Percentiles rank a stretch among this genome's conserved stretches.
phyloP scores from a whole-genome alignment of 2,329 filamentous ascomycete genomes.

The Fusarium albidum region DNA sequence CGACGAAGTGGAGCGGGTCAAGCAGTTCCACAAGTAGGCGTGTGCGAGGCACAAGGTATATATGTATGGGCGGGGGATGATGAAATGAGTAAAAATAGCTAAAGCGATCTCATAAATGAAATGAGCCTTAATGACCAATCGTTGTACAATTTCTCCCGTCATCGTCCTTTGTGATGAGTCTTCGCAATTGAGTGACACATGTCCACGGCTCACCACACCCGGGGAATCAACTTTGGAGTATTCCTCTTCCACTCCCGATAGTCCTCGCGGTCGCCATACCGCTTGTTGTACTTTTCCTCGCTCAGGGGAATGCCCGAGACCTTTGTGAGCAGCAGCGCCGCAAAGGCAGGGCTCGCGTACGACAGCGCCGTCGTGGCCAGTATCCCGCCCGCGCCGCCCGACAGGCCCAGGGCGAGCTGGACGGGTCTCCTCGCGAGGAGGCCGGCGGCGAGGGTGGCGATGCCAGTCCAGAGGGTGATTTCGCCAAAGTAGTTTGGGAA shows the following conservation, averaged over 20 bases:
- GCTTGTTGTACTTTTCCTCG: slow-evolving; percentile 73
- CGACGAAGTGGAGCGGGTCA: slow-evolving; percentile 96
- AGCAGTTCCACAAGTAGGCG: slow-evolving; percentile 70
- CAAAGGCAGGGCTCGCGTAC: slow-evolving; percentile 69
- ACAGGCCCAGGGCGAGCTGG: slow-evolving; percentile 65
- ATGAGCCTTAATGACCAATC: slow-evolving; percentile 40
- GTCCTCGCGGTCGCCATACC: slow-evolving; percentile 69
- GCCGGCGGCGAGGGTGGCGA: slow-evolving; percentile 67
- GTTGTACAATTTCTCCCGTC: slow-evolving; percentile 20
- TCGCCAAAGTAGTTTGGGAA: slow-evolving; percentile 81
- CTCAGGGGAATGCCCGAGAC: slow-evolving; percentile 71
- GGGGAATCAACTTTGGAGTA: slow-evolving; percentile 71
- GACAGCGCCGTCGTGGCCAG: slow-evolving; percentile 52
- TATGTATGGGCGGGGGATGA: slow-evolving; percentile 27
- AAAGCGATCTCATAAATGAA: slow-evolving; percentile 36
- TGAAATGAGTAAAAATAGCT: slow-evolving; percentile 30
- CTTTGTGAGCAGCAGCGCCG: slow-evolving; percentile 68
- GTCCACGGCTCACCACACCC: slow-evolving; percentile 51
- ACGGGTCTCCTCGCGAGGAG: slow-evolving; percentile 62
- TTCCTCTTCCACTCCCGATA: slow-evolving; percentile 74
- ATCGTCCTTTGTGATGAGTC: background rate
- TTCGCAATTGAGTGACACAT: slow-evolving; percentile 17
- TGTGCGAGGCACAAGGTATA: too few relatives aligned
- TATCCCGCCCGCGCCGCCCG: slow-evolving; percentile 47
- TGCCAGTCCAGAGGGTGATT: slow-evolving; percentile 72